Evolutionary conservation across 306 rosid species (phyloP).

Genomic region (Cyamopsis tetragonoloba): DNA sequence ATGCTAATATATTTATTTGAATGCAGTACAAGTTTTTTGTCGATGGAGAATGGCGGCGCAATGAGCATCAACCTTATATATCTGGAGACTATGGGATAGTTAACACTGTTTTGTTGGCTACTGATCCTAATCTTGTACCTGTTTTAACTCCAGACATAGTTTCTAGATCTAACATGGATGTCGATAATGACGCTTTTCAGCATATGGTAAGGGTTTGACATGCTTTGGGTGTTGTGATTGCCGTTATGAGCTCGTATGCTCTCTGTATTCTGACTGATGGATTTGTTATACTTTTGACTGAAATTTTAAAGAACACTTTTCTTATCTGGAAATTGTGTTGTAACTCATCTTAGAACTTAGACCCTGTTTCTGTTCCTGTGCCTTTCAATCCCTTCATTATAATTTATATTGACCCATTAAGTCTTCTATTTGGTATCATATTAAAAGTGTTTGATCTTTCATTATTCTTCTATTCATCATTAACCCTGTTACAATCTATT

Average conservation of each 20-base stretch:
- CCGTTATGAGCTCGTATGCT: neutral
- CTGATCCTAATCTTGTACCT: constrained; percentile 62
- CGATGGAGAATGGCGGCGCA: constrained; percentile 91
- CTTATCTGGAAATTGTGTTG: constrained; percentile 10
- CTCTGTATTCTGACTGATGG: neutral
- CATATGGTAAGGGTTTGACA: constrained; percentile 58
- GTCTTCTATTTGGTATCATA: neutral
- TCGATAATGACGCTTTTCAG: constrained; percentile 73
- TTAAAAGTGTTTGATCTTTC: neutral
- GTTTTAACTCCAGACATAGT: constrained; percentile 45
- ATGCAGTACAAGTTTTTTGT: constrained; percentile 95
- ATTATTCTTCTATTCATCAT: constrained; percentile 6
- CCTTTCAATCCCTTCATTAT: constrained; percentile 2
- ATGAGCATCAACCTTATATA: constrained; percentile 62
- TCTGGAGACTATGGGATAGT: constrained; percentile 71
- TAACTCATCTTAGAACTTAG: neutral
- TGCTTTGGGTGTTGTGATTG: constrained; percentile 9
- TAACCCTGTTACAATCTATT: neutral
- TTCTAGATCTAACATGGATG: constrained; percentile 88
- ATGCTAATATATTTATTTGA: constrained; percentile 24
- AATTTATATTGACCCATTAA: neutral
- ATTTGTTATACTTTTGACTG: constrained; percentile 15
- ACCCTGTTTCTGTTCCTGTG: neutral
- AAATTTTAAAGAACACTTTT: neutral
- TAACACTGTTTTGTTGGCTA: constrained; percentile 69